Evolutionary conservation across 208 protist genomes (phyloP), one percentile per base, ranked within the genome.

Genomic region (Wallacemonas sp.): DNA sequence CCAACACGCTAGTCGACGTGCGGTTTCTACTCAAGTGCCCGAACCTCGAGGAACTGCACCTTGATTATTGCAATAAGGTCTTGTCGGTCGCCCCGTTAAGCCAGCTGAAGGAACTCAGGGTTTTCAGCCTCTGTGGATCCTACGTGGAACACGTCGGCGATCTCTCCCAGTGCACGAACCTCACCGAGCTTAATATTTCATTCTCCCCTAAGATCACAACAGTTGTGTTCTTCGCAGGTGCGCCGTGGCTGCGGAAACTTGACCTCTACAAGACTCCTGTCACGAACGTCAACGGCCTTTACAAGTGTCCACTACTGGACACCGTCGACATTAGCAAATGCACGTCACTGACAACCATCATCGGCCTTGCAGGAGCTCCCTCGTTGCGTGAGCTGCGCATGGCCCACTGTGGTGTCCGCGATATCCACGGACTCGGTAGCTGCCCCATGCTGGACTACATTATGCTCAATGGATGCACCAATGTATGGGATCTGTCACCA

Each of bases 381-480:
- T 34, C 50, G 29, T 32, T 34, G 32, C 50, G 50, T 8, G 30
- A 27, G 4, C 30, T 57, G 15, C 4, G 13, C 2, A 57, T 34
- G 30, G 3, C 19, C 62, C 57, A 52, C 30, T 70, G 22, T 38
- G 65, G 46, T 38, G 64, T 54, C 33, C 30, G 24, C 60, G 67
- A 9, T 33, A 64, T 33, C 63, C 22, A 30, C 34, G 66, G n/a
- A 4, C 62, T n/a, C 45, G 46, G 33, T 48, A 50, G 27, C 13
- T 79, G 73, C 68, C 12, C 37, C 21, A 42, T 36, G 44, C 42
- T 79, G 27, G 3, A n/a, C 37, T 10, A 22, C 0, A 39, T 79
- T 2, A 63, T 63, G 63, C 2, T 69, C 1, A 63, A 37, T 32
- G 24, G 13, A 32, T 74, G 68, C 62, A n/a, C 42, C 10, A 19